Percentiles rank a stretch among this genome's conserved stretches.
These are phyloP conservation scores for Avena eriantha DNA, from an alignment of 176 grass and related monocot species.

Conservation along the genomic window DNA sequence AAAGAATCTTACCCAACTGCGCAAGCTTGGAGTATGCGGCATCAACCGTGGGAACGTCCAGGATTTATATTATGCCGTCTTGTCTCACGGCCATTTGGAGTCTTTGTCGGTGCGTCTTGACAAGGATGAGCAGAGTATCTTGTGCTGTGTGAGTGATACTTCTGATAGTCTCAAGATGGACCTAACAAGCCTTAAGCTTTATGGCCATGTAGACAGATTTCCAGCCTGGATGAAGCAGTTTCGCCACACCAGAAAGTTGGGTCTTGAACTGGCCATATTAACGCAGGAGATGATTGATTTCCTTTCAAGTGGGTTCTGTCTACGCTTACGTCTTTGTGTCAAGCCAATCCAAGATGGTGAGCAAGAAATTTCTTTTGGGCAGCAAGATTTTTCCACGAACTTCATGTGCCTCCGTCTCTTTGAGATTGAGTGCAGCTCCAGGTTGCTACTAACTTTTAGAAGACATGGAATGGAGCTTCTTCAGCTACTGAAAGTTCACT, in stretches of 20 bases:
- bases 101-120: neutral
- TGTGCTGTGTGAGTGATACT: neutral
- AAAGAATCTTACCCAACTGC: neutral
- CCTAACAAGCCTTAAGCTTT: neutral
- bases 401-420: too few relatives aligned
- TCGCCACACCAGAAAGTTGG: rapidly evolving
- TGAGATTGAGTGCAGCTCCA: neutral
- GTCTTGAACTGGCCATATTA: neutral
- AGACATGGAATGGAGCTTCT: neutral
- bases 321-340: neutral
- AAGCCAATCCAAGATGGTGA: neutral
- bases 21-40: neutral
- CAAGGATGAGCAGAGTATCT: neutral
- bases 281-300: neutral
- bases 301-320: rapidly evolving
- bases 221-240: neutral
- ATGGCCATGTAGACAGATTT: neutral
- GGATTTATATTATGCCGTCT: neutral
- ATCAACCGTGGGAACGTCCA: neutral
- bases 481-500: neutral
- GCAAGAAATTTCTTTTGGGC: neutral
- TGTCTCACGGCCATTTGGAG: neutral
- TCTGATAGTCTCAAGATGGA: rapidly evolving
- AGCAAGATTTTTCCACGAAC: too few relatives aligned
- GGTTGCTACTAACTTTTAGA: neutral